Evolutionary conservation across 768 basidiomycete species (phyloP).

Genomic region (Cystobasidium onofrii): DNA sequence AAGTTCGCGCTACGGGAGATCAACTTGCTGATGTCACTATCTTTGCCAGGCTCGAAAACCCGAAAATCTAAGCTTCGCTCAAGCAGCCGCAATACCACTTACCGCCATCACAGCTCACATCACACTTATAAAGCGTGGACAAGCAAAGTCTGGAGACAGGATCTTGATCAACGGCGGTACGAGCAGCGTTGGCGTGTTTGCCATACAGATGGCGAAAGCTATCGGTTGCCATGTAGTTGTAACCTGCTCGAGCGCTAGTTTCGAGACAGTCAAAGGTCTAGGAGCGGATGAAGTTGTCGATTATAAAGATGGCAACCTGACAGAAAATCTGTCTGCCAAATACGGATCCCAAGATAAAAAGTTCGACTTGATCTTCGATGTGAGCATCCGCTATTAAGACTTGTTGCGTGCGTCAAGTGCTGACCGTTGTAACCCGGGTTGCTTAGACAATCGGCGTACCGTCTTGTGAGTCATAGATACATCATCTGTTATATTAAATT

Average conservation of each 20-base stretch:
- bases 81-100: slow-evolving; percentile 60
- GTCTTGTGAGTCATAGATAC: too few relatives aligned
- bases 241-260: slow-evolving; percentile 58
- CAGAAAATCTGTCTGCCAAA: neutral
- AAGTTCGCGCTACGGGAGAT: slow-evolving; percentile 1
- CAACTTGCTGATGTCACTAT: neutral
- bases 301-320: neutral
- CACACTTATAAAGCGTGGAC: slow-evolving; percentile 48
- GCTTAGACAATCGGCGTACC: slow-evolving; percentile 46
- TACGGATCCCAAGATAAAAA: slow-evolving; percentile 61
- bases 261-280: slow-evolving; percentile 53
- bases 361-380: slow-evolving; percentile 58
- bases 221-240: slow-evolving; percentile 56
- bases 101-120: slow-evolving; percentile 57
- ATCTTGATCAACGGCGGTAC: slow-evolving; percentile 67
- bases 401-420: too few relatives aligned
- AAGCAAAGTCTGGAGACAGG: slow-evolving; percentile 51
- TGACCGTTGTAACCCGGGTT: too few relatives aligned
- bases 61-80: slow-evolving; percentile 50
- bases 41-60: slow-evolving; percentile 47
- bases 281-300: slow-evolving; percentile 60
- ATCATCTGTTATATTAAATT: slow-evolving; percentile 15
- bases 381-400: slow-evolving; percentile 54
- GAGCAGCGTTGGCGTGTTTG: slow-evolving; percentile 60
- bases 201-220: slow-evolving; percentile 65